Base-by-base conservation (phyloP, 768 basidiomycete species). In the Tylopilus felleus region DNA sequence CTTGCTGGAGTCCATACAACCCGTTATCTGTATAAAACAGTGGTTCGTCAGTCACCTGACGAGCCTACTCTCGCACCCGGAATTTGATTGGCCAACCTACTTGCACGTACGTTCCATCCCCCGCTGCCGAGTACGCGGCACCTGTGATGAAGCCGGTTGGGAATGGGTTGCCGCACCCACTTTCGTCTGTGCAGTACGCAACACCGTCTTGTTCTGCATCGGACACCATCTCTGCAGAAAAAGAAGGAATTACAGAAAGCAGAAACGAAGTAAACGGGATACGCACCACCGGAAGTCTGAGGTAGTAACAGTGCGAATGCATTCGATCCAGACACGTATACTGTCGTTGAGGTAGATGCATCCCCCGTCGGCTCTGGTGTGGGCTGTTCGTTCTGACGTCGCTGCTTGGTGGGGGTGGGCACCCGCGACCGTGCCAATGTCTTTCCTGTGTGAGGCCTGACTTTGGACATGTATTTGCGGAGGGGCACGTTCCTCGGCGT, bases 351-450 rank as follows among this genome's bases (percentile, higher is more conserved):
- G 7, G 57, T 8, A 0, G 71, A 71, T 2, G 71, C 51, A 0
- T 57, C 51, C 2, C 73, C 75, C 1, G 75, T 77, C 3, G 76
- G 75, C 42, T 69, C 65, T 4, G 76, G 76, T 2, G 76, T 77
- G 0, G 76, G 77, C 19, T 61, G 55, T 7, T 53, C 59, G 31
- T 68, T 55, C 31, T 53, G 68, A 22, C 65, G 63, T n/a, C 59
- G 64, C 40, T 14, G 35, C 23, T 42, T 53, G 22, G 63, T 65
- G 0, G 60, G 58, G 4, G 63, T 56, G 38, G 56, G 49, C n/a
- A 21, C 36, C 56, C 44, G 56, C 22, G 52, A 31, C 8, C 27
- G 46, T 16, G 22, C 9, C 13, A 25, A 13, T 9, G 12, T 13
- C 47, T 40, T 54, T 10, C 21, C 22, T 10, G 27, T 14, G 19